phyloP scores from a whole-genome alignment of 1,284 basidiomycete species.

The Naganishia sp. region DNA sequence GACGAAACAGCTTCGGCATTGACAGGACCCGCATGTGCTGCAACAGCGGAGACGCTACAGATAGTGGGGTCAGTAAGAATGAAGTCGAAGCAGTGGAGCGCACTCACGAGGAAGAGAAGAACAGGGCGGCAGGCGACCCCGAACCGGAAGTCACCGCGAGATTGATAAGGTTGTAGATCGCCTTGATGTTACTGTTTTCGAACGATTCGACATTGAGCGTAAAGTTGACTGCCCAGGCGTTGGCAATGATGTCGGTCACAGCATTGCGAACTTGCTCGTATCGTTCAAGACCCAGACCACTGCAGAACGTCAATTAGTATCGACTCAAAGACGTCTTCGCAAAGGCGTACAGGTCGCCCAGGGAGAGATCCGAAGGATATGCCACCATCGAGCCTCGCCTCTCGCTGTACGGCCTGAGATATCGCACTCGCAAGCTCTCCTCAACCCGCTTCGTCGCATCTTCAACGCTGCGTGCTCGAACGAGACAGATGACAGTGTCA shows the following conservation, averaged over 20 bases:
- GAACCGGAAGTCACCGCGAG: constrained; percentile 22
- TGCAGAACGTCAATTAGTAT: constrained; percentile 3
- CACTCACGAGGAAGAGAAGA: constrained; percentile 29
- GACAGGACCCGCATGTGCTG: constrained; percentile 20
- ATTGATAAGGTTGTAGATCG: constrained; percentile 29
- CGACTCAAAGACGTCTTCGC: background rate
- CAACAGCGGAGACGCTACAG: constrained; percentile 22
- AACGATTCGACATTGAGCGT: constrained; percentile 31
- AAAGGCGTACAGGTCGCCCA: constrained; percentile 24
- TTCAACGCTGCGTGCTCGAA: constrained; percentile 56
- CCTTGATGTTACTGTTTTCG: constrained; percentile 31
- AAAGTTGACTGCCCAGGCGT: constrained; percentile 32
- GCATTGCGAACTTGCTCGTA: constrained; percentile 6
- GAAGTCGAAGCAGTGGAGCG: background rate
- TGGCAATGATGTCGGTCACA: constrained; percentile 28
- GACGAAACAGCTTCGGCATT: constrained; percentile 54
- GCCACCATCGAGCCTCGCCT: constrained; percentile 7
- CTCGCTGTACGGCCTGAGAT: constrained; percentile 33
- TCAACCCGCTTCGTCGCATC: constrained; percentile 53
- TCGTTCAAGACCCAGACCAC: constrained; percentile 15
- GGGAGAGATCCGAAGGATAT: constrained; percentile 23
- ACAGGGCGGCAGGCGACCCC: constrained; percentile 8
- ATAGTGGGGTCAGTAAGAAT: background rate
- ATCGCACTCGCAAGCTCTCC: constrained; percentile 49
- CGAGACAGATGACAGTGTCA: constrained; percentile 59